Conservation (phyloP, 2,329 filamentous ascomycete genomes). For the Colletotrichum costaricense region DNA sequence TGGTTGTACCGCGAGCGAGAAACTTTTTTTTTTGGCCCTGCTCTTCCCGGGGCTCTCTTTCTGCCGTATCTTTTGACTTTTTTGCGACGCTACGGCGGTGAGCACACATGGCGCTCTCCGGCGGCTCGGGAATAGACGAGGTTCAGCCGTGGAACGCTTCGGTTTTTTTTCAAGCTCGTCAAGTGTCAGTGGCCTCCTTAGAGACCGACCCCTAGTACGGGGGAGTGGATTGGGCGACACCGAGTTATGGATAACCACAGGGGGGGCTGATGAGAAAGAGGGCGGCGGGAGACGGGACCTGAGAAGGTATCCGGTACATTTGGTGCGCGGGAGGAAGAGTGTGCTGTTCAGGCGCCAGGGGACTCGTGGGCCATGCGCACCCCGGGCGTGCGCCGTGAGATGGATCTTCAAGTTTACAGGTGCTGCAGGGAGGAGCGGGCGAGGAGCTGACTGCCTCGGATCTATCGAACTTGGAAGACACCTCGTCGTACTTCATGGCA, state of each 20-base stretch:
- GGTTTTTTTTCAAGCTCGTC: not conserved
- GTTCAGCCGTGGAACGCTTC: conserved; percentile 27
- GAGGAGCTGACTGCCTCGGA: not conserved
- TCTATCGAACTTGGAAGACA: not conserved
- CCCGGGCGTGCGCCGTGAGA: conserved; percentile 13
- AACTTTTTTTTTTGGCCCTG: conserved; percentile 20
- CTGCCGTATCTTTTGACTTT: not conserved
- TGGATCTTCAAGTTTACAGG: conserved; percentile 3
- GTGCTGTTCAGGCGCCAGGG: conserved; percentile 19
- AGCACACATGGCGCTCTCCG: conserved; percentile 21
- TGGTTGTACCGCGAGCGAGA: conserved; percentile 13
- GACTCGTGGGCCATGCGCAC: conserved; percentile 17
- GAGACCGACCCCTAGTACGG: conserved; percentile 8
- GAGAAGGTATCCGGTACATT: not conserved
- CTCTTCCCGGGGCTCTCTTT: not conserved
- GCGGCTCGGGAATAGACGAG: conserved; percentile 35
- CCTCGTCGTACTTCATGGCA: not conserved
- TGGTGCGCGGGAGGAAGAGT: not conserved
- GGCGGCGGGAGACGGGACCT: not conserved
- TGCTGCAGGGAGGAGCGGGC: not conserved
- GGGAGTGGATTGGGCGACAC: conserved; percentile 26
- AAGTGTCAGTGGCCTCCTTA: not conserved
- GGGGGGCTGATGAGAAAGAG: conserved; percentile 21
- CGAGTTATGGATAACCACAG: conserved; percentile 34
- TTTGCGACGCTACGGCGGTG: conserved; percentile 26